Conservation (phyloP, 257 asterid species). For the Nemophila menziesii region DNA sequence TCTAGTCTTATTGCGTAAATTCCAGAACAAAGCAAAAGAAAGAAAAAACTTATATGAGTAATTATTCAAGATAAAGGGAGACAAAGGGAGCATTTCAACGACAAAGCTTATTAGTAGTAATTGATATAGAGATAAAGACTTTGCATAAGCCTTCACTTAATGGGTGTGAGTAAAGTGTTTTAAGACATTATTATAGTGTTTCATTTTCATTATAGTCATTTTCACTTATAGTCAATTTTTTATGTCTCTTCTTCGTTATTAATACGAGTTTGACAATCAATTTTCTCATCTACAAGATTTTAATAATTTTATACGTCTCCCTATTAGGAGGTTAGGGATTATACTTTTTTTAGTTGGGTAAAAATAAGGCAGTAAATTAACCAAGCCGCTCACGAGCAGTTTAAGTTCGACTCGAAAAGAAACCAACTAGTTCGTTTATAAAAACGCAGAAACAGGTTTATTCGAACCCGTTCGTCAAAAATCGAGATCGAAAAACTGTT, state of each 20-base stretch:
- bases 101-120: constrained; percentile 33
- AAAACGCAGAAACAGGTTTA: too few species aligned
- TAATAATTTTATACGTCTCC: neutral
- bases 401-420: too few species aligned
- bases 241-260: neutral
- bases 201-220: constrained; percentile 22
- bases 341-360: too few species aligned
- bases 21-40: constrained; percentile 41
- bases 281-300: neutral
- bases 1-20: constrained; percentile 29
- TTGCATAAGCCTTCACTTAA: constrained; percentile 13
- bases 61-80: constrained; percentile 44
- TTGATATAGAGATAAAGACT: constrained; percentile 17
- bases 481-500: too few species aligned
- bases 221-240: constrained; percentile 4
- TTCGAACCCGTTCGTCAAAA: too few species aligned
- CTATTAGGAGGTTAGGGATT: too few species aligned
- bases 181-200: constrained; percentile 9
- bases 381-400: too few species aligned
- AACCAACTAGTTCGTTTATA: too few species aligned
- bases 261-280: neutral
- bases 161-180: constrained; percentile 10
- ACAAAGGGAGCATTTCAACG: constrained; percentile 51
- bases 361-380: too few species aligned
- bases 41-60: constrained; percentile 24